phyloP scores from a whole-genome alignment of 106 monocot genomes.

The Dendrobium huoshanense region DNA sequence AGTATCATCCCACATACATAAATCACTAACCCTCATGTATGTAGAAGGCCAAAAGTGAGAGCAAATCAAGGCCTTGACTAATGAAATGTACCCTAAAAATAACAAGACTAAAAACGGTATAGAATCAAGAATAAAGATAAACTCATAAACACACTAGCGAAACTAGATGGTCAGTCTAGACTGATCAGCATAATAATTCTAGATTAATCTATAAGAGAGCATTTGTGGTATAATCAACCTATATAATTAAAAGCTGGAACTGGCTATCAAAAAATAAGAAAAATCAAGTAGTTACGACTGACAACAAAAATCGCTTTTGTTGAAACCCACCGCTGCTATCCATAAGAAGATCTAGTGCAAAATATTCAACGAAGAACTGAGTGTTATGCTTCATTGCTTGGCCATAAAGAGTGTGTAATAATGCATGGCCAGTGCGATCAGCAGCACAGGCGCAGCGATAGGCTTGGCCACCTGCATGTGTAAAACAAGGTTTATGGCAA shows the following conservation, averaged over 20 bases:
- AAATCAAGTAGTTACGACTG: background rate
- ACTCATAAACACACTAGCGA: background rate
- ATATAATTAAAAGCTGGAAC: background rate
- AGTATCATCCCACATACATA: too few relatives aligned
- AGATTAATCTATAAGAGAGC: background rate
- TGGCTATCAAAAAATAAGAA: background rate
- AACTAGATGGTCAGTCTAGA: background rate
- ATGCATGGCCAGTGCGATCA: conserved; percentile 94
- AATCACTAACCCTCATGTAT: too few relatives aligned
- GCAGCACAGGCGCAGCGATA: conserved; percentile 99
- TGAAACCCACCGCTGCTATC: conserved; percentile 50
- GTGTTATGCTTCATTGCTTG: conserved; percentile 89
- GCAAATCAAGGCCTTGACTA: too few relatives aligned
- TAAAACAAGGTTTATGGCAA: conserved; percentile 8
- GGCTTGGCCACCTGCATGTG: conserved; percentile 80
- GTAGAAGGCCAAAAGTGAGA: too few relatives aligned
- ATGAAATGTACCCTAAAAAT: background rate
- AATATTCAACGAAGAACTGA: conserved; percentile 85
- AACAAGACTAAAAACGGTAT: background rate
- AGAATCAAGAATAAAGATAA: background rate
- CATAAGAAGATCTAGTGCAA: conserved; percentile 84
- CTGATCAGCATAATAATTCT: background rate
- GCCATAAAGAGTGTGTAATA: conserved; percentile 91
- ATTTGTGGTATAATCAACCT: background rate
- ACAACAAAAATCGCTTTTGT: background rate